Base-by-base conservation (phyloP, 331 rosid genomes). In the Erythrophleum ivorense region DNA sequence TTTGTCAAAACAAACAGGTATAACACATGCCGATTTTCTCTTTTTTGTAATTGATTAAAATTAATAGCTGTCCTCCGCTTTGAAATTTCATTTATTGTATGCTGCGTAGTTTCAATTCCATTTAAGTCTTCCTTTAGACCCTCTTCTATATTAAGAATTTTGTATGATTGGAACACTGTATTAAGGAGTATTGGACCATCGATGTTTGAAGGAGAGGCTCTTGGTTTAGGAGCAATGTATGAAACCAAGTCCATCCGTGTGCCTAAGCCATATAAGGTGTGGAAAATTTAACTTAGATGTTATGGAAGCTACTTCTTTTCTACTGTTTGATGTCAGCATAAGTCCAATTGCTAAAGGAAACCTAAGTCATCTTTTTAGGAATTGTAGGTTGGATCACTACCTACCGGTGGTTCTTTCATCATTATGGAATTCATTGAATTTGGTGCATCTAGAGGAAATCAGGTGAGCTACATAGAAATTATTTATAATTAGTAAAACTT, bases 1-100 rank as follows among this genome's bases (percentile, higher is more conserved):
- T 95, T 93, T 84, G 98, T 93, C 16, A 93, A 95, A 88, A 93
- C 95, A 77, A 95, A 95, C 90, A 90, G 98, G 98, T 94, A 82
- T 36, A 72, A 24, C 7, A 46, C 69, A 46, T 76, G 11, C 50
- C 24, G 31, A 29, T 71, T 79, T 33, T 33, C 59, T 65, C 18
- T 53, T 66, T 54, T 36, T 49, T 19, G 40, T 67, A 68, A 18
- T 66, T 72, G 78, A 50, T 15, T 14, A 7, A 58, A 58, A 21
- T 58, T 67, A 21, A 11, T 19, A 18, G 36, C 2, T 9, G 18
- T 43, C 15, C 9, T 43, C 19, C 36, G 16, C 18, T 18, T 40
- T 66, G 52, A 31, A 62, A 62, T 62, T 18, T 33, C 43, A 62
- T 33, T 31, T 14, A 62, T 9, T 14, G n/a, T 33, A 8, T 66